phyloP scores from a whole-genome alignment of 2,329 filamentous ascomycete species.

The Apiospora aurea region DNA sequence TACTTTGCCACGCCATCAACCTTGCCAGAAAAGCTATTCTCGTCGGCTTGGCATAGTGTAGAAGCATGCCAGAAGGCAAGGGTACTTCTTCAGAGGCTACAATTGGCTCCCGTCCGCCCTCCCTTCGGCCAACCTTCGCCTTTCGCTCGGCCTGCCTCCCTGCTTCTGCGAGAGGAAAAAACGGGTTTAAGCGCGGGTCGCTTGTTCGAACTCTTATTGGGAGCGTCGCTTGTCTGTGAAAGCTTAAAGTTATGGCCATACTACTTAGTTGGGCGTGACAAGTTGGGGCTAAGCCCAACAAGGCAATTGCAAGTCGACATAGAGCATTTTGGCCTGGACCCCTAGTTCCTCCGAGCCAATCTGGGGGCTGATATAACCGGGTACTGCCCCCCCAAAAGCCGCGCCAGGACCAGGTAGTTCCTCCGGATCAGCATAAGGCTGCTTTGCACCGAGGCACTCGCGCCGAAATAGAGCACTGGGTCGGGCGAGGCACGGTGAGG shows the following conservation, averaged over 20 bases:
- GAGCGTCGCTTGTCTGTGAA: not conserved
- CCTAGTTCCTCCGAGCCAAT: slow-evolving; percentile 13
- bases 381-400: not conserved
- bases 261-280: not conserved
- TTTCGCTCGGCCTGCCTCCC: not conserved
- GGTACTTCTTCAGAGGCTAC: not conserved
- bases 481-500: not conserved
- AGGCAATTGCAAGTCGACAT: not conserved
- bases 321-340: not conserved
- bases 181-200: not conserved
- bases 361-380: not conserved
- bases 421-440: slow-evolving; percentile 8
- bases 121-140: not conserved
- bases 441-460: not conserved
- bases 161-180: not conserved
- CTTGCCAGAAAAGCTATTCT: not conserved
- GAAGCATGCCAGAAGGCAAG: not conserved
- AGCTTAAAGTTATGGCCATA: not conserved
- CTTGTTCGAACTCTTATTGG: not conserved
- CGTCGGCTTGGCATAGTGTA: not conserved
- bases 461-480: not conserved
- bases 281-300: not conserved
- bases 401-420: slow-evolving; percentile 5
- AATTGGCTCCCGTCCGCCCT: not conserved
- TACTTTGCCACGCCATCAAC: not conserved